Conservation (phyloP, 306 rosid species). For the Gleditsia sinensis region DNA sequence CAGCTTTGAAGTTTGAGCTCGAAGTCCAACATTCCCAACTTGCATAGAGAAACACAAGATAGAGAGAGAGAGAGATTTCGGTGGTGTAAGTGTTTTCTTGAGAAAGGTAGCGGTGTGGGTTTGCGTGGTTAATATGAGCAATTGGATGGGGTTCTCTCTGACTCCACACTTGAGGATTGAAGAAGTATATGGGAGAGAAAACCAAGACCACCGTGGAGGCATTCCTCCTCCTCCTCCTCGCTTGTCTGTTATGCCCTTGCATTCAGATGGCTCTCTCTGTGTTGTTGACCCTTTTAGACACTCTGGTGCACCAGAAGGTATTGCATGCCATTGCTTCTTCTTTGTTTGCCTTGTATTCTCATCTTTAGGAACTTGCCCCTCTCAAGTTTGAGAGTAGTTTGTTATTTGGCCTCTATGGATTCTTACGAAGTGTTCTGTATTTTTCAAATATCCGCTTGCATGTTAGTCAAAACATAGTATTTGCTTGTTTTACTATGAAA, state of each 20-base stretch:
- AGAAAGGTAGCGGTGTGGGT: conserved; percentile 17
- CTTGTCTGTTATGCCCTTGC: conserved; percentile 78
- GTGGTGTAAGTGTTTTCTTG: conserved; percentile 34
- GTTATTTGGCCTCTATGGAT: not conserved
- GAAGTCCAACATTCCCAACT: conserved; percentile 47
- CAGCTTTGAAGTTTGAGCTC: conserved; percentile 71
- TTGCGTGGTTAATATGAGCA: conserved; percentile 54
- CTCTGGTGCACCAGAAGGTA: conserved; percentile 62
- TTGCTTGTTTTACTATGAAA: conserved; percentile 1
- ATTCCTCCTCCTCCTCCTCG: conserved; percentile 18
- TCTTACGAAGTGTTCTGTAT: not conserved
- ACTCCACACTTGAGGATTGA: conserved; percentile 90
- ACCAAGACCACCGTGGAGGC: conserved; percentile 40
- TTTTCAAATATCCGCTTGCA: conserved; percentile 32
- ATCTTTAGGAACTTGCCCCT: conserved; percentile 18
- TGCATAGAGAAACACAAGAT: conserved; percentile 39
- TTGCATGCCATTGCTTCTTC: conserved; percentile 26
- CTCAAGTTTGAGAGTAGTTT: not conserved
- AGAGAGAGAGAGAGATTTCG: not conserved
- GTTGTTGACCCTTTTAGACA: conserved; percentile 60
- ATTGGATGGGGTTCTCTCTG: conserved; percentile 94
- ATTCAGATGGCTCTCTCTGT: conserved; percentile 93
- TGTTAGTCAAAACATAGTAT: conserved; percentile 29
- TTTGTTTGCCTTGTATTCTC: not conserved
- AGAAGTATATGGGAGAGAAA: conserved; percentile 64